Evolutionary conservation across 139 green algal species (phyloP).

Genomic region (Pedinophyceae sp.): DNA sequence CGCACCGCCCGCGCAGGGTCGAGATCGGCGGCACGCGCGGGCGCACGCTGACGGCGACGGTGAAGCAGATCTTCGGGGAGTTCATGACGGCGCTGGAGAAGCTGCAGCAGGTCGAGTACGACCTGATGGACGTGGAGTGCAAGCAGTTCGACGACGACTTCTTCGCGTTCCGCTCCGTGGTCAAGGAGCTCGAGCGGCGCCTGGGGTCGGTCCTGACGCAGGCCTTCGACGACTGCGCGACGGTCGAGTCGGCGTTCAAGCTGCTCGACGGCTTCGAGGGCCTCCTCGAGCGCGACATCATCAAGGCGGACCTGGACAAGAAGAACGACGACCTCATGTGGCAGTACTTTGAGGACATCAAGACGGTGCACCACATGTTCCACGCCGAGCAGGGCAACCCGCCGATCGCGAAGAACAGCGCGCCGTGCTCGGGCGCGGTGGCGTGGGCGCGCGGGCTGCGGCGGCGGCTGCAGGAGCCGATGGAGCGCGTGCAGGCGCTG

Average conservation of each 20-base stretch:
- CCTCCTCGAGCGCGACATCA: slow-evolving; percentile 66
- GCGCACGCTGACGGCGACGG: slow-evolving; percentile 47
- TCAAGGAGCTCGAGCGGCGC: slow-evolving; percentile 67
- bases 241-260: slow-evolving; percentile 68
- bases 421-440: slow-evolving; percentile 43
- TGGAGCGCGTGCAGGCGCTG: slow-evolving; percentile 40
- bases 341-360: slow-evolving; percentile 39
- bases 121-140: slow-evolving; percentile 60
- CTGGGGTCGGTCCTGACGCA: slow-evolving; percentile 63
- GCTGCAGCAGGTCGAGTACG: slow-evolving; percentile 51
- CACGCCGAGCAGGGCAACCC: slow-evolving; percentile 21
- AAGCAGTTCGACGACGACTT: slow-evolving; percentile 59
- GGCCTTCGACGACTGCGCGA: slow-evolving; percentile 70
- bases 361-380: slow-evolving; percentile 50
- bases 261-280: slow-evolving; percentile 77
- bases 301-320: slow-evolving; percentile 50
- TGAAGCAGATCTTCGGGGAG: slow-evolving; percentile 57
- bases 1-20: no score
- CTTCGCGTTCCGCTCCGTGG: slow-evolving; percentile 34
- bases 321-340: slow-evolving; percentile 47
- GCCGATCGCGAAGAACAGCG: slow-evolving; percentile 24
- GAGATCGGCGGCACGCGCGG: slow-evolving; percentile 69
- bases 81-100: slow-evolving; percentile 49
- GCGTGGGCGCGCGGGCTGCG: slow-evolving; percentile 62
- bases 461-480: slow-evolving; percentile 62